These are phyloP conservation scores for Cladosporium sp. DNA, from an alignment of 2,329 filamentous ascomycete genomes.

Conservation along the genomic window DNA sequence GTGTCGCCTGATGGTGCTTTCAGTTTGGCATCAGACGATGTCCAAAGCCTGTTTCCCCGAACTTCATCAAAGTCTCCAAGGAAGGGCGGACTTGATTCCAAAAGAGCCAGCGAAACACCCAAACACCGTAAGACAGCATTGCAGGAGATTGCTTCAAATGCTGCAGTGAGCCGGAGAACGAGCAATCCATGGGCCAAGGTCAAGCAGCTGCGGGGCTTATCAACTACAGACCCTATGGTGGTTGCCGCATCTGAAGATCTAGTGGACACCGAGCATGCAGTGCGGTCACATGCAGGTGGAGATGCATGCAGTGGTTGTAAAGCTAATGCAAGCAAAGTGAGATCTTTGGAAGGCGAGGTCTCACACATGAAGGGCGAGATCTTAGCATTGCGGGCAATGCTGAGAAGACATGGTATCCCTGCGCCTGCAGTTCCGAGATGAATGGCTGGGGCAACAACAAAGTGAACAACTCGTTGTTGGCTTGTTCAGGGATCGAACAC, in stretches of 20 bases:
- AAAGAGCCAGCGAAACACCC: neutral
- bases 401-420: slow-evolving; percentile 28
- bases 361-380: slow-evolving; percentile 32
- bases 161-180: slow-evolving; percentile 10
- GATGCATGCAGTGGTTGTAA: slow-evolving; percentile 21
- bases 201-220: slow-evolving; percentile 21
- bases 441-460: neutral
- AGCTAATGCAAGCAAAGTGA: slow-evolving; percentile 24
- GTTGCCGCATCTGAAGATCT: neutral
- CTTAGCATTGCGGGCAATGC: slow-evolving; percentile 27
- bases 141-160: slow-evolving; percentile 21
- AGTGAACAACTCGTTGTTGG: neutral
- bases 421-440: slow-evolving; percentile 24
- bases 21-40: slow-evolving; percentile 27
- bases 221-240: neutral
- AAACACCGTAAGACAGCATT: slow-evolving; percentile 14
- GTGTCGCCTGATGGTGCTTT: slow-evolving; percentile 24
- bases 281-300: neutral
- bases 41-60: slow-evolving; percentile 33
- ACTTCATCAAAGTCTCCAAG: slow-evolving; percentile 25
- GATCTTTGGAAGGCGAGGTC: slow-evolving; percentile 29
- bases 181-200: slow-evolving; percentile 14
- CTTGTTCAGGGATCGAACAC: neutral
- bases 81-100: neutral
- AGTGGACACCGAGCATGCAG: neutral